These are phyloP conservation scores for Fusarium subtropicale DNA, from an alignment of 2,329 filamentous ascomycete genomes.

Conservation along the genomic window DNA sequence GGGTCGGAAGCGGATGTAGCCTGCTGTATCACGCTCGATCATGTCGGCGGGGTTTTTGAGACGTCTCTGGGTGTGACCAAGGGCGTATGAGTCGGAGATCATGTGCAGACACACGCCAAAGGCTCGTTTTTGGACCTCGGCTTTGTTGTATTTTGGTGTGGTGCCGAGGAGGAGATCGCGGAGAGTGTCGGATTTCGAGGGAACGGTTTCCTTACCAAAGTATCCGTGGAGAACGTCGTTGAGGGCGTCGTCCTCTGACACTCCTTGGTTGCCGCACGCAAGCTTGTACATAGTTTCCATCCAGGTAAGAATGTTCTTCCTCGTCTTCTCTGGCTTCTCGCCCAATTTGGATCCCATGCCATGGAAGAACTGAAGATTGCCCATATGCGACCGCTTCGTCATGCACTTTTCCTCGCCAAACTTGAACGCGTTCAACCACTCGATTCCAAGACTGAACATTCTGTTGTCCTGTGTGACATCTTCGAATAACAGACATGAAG, in stretches of 20 bases:
- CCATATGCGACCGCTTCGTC: conserved; percentile 31
- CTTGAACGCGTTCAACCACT: conserved; percentile 29
- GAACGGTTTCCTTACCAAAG: conserved; percentile 14
- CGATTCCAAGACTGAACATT: conserved; percentile 18
- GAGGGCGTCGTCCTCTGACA: not conserved
- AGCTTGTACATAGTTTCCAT: conserved; percentile 39
- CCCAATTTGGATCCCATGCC: conserved; percentile 24
- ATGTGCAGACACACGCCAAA: conserved; percentile 31
- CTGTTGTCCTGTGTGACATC: conserved; percentile 18
- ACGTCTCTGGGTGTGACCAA: conserved; percentile 25
- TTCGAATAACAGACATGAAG: conserved; percentile 28
- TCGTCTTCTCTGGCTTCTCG: conserved; percentile 23
- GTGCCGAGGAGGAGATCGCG: conserved; percentile 29
- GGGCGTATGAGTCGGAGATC: conserved; percentile 34
- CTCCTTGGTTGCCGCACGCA: conserved; percentile 14
- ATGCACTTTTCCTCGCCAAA: conserved; percentile 30
- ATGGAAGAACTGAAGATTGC: conserved; percentile 36
- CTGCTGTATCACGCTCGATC: conserved; percentile 15
- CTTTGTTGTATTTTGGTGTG: conserved; percentile 22
- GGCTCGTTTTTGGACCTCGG: conserved; percentile 17
- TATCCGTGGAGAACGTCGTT: not conserved
- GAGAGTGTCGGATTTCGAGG: conserved; percentile 2
- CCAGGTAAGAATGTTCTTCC: conserved; percentile 15
- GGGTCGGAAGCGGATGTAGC: conserved; percentile 24
- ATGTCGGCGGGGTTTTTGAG: conserved; percentile 20